Evolutionary conservation across 2,329 filamentous ascomycete genomes (phyloP).

Genomic region (Penicillium brevicompactum): DNA sequence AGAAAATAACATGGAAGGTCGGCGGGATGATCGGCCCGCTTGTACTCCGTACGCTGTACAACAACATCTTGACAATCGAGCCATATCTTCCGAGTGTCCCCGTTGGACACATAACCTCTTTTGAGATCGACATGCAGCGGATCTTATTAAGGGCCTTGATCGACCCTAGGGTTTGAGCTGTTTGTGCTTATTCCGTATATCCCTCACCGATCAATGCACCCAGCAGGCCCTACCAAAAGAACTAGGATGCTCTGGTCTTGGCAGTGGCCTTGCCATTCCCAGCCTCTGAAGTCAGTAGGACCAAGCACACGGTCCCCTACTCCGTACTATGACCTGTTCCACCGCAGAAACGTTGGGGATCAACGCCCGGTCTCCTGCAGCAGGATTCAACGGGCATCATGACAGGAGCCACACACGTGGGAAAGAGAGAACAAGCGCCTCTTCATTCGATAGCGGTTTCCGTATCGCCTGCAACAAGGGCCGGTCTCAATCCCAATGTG

Average conservation of each 20-base stretch:
- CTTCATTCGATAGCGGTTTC: not conserved
- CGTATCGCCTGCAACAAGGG: conserved; percentile 11
- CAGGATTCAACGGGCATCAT: conserved; percentile 21
- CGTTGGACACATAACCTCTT: conserved; percentile 25
- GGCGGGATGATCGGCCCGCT: conserved; percentile 29
- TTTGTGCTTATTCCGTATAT: conserved; percentile 22
- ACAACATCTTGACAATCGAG: conserved; percentile 29
- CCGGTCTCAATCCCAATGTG: conserved; percentile 25
- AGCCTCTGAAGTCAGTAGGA: not conserved
- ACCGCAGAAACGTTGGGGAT: conserved; percentile 35
- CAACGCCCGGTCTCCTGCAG: conserved; percentile 39
- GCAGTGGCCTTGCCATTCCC: not conserved
- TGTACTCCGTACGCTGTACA: conserved; percentile 23
- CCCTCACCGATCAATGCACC: conserved; percentile 19
- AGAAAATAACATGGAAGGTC: not conserved
- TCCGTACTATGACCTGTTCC: conserved; percentile 26
- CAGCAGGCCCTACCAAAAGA: conserved; percentile 17
- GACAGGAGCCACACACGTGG: conserved; percentile 9
- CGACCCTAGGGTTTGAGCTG: conserved; percentile 13
- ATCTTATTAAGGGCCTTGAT: conserved; percentile 14
- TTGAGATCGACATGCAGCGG: conserved; percentile 15
- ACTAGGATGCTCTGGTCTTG: conserved; percentile 2
- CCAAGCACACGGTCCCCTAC: conserved; percentile 2
- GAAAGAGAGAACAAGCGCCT: not conserved
- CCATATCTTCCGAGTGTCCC: conserved; percentile 34